These are phyloP conservation scores for Geosmithia morbida DNA, from an alignment of 2,329 filamentous ascomycete genomes.

Conservation along the genomic window DNA sequence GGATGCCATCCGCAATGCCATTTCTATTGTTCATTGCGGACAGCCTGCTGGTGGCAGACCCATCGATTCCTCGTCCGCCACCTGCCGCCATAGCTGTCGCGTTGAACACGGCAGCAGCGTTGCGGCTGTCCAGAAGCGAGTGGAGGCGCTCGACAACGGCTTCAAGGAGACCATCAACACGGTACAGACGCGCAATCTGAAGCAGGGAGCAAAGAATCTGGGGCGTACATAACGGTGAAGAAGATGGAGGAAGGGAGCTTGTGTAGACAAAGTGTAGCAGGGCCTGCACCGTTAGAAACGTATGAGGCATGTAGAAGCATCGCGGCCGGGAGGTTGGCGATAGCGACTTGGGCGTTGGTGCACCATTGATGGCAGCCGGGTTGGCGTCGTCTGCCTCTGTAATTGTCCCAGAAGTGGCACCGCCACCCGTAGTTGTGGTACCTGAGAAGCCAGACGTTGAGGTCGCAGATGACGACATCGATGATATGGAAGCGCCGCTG, in stretches of 20 bases:
- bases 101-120: constrained; percentile 95
- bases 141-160: constrained; percentile 86
- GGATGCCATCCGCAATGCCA: constrained; percentile 1
- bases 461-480: constrained; percentile 9
- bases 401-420: neutral
- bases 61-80: constrained; percentile 71
- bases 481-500: constrained; percentile 23
- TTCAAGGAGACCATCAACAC: constrained; percentile 82
- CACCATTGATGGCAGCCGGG: constrained; percentile 29
- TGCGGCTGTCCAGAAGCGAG: constrained; percentile 76
- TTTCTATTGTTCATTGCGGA: constrained; percentile 13
- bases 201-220: constrained; percentile 92
- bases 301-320: constrained; percentile 87
- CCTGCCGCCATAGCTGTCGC: constrained; percentile 96
- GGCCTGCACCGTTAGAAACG: constrained; percentile 74
- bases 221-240: constrained; percentile 72
- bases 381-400: constrained; percentile 24
- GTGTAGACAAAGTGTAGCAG: constrained; percentile 91
- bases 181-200: constrained; percentile 85
- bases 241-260: constrained; percentile 64
- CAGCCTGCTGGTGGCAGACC: constrained; percentile 34
- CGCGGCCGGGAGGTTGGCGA: constrained; percentile 58
- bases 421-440: constrained; percentile 13
- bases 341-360: constrained; percentile 41
- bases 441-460: constrained; percentile 29